A percentile compares a stretch with the other conserved stretches of the same genome.
phyloP scores from a whole-genome alignment of 2,329 filamentous ascomycete species.

The Exophiala dermatitidis region DNA sequence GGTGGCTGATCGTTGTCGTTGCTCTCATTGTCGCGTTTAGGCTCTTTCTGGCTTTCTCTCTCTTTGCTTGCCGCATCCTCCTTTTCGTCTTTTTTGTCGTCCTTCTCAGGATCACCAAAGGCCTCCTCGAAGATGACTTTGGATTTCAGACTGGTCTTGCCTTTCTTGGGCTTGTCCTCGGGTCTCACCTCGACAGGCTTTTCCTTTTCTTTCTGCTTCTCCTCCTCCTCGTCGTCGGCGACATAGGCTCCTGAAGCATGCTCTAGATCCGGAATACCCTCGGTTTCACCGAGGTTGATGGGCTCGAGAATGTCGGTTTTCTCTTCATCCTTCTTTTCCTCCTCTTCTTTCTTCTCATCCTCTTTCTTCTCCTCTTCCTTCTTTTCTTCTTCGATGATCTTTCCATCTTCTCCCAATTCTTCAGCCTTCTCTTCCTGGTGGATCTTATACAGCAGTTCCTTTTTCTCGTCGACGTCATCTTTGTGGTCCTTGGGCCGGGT shows the following conservation, averaged over 20 bases:
- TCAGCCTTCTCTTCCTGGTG: constrained; percentile 6
- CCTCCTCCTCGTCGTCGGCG: neutral
- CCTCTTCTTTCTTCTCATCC: neutral
- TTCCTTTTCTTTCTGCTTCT: neutral
- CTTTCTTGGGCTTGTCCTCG: constrained; percentile 3
- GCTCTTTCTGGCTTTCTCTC: constrained; percentile 1
- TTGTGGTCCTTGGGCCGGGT: constrained; percentile 9
- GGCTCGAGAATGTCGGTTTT: neutral
- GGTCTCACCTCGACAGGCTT: neutral
- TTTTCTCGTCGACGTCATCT: constrained; percentile 10
- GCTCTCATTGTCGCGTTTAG: constrained; percentile 4
- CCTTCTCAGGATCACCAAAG: neutral
- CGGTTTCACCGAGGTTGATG: neutral
- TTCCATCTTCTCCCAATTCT: neutral
- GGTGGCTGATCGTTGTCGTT: neutral
- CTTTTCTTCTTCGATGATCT: neutral
- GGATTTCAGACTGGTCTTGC: neutral
- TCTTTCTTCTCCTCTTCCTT: neutral
- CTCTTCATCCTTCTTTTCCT: neutral
- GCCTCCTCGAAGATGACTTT: neutral
- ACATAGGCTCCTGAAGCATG: neutral
- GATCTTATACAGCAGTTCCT: constrained; percentile 14
- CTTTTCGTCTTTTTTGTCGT: constrained; percentile 2
- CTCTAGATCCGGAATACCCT: constrained; percentile 13
- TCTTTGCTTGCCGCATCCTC: neutral